phyloP scores from a whole-genome alignment of 1,139 yeast genomes.

The Debaryomycetaceae sp. region DNA sequence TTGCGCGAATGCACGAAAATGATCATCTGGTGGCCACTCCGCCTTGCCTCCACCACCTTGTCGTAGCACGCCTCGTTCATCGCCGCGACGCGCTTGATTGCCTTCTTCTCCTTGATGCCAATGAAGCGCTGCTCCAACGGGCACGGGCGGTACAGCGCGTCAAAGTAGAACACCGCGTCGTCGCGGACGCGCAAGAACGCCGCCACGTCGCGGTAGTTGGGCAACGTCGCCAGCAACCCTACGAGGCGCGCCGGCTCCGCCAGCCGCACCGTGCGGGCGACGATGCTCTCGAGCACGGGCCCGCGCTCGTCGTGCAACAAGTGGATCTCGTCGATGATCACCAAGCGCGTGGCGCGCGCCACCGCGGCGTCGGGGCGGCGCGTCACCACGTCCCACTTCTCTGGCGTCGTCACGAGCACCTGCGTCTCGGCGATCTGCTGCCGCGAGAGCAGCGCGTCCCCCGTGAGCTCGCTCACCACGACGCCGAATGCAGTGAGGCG shows the following conservation, averaged over 20 bases:
- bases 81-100: slow-evolving; percentile 72
- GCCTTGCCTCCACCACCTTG: slow-evolving; percentile 63
- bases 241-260: slow-evolving; percentile 58
- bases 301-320: slow-evolving; percentile 93
- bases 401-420: slow-evolving; percentile 87
- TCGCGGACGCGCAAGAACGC: slow-evolving; percentile 67
- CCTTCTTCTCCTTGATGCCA: slow-evolving; percentile 82
- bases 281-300: slow-evolving; percentile 86
- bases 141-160: slow-evolving; percentile 82
- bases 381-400: slow-evolving; percentile 95
- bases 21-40: slow-evolving; percentile 64
- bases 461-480: slow-evolving; percentile 82
- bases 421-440: slow-evolving; percentile 79
- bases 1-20: slow-evolving; percentile 93
- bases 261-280: slow-evolving; percentile 62
- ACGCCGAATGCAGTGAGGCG: slow-evolving; percentile 63
- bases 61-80: slow-evolving; percentile 92
- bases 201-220: slow-evolving; percentile 88
- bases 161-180: slow-evolving; percentile 64
- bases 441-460: slow-evolving; percentile 78
- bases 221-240: slow-evolving; percentile 92
- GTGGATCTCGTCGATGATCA: slow-evolving; percentile 94
- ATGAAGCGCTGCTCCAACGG: slow-evolving; percentile 86
- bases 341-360: slow-evolving; percentile 57
- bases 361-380: slow-evolving; percentile 67